phyloP scores from a whole-genome alignment of 805 yeast species.

The Diddensiella santjacobensis region DNA sequence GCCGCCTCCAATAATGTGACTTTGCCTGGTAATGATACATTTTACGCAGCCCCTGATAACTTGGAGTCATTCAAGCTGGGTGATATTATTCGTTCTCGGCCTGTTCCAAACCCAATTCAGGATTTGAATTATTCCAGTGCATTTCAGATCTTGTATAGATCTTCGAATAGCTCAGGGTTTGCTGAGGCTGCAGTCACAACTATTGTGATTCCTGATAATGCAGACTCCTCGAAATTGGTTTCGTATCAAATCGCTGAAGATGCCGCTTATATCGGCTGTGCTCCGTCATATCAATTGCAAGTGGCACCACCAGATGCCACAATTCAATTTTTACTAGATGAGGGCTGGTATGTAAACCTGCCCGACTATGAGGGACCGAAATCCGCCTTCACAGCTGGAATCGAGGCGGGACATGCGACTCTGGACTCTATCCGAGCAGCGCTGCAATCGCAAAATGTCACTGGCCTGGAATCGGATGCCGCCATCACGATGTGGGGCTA shows the following conservation, averaged over 20 bases:
- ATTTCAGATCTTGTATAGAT: slow-evolving; percentile 26
- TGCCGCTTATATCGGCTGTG: slow-evolving; percentile 26
- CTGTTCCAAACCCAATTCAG: slow-evolving; percentile 10
- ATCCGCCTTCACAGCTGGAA: slow-evolving; percentile 29
- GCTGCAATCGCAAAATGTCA: slow-evolving; percentile 14
- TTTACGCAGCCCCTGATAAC: slow-evolving; percentile 21
- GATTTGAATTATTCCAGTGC: slow-evolving; percentile 18
- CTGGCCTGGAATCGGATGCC: slow-evolving; percentile 34
- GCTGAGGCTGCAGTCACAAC: slow-evolving; percentile 31
- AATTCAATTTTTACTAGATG: slow-evolving; percentile 14
- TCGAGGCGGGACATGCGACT: slow-evolving; percentile 25
- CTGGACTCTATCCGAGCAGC: slow-evolving; percentile 29
- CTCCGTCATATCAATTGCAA: slow-evolving; percentile 27
- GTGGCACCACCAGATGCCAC: slow-evolving; percentile 11
- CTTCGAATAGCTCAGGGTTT: slow-evolving; percentile 26
- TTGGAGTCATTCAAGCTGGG: slow-evolving; percentile 14
- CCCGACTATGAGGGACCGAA: slow-evolving; percentile 33
- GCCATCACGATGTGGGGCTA: slow-evolving; percentile 80
- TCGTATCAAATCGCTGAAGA: slow-evolving; percentile 32
- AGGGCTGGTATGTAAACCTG: slow-evolving; percentile 19
- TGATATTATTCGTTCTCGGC: slow-evolving; percentile 10
- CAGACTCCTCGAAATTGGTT: slow-evolving; percentile 15
- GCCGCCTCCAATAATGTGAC: background rate
- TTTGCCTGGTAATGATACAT: slow-evolving; percentile 21
- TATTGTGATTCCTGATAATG: slow-evolving; percentile 24